These are phyloP conservation scores for Aspergillus unguis DNA, from an alignment of 2,329 filamentous ascomycete species.

Conservation along the genomic window DNA sequence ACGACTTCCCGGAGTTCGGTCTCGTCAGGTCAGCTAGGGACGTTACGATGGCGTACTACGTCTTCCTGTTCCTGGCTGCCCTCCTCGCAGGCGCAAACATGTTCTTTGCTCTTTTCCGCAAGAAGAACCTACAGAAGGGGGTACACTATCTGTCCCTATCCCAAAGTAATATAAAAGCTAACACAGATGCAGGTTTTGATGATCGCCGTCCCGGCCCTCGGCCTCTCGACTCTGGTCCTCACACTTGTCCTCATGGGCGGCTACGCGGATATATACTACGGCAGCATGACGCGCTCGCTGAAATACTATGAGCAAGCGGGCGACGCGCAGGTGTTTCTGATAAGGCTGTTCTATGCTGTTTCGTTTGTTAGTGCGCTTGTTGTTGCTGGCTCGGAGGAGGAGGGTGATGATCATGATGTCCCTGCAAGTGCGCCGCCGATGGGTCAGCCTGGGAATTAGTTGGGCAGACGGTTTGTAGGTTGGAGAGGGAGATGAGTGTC, in stretches of 20 bases:
- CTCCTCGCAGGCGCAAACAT: constrained; percentile 10
- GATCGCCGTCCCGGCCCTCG: constrained; percentile 1
- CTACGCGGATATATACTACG: background rate
- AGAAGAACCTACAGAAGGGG: constrained; percentile 5
- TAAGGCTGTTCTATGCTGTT: constrained; percentile 11
- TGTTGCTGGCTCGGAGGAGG: constrained; percentile 3
- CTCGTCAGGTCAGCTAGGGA: background rate
- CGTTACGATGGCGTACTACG: constrained; percentile 8
- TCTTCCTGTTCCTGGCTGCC: constrained; percentile 12
- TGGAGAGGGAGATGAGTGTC: too few relatives aligned
- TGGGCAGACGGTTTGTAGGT: too few relatives aligned
- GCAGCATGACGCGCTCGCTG: background rate
- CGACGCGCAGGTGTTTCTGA: constrained; percentile 10
- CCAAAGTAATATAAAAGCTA: background rate
- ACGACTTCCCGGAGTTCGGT: background rate
- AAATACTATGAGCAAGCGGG: background rate
- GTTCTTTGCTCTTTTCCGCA: constrained; percentile 6
- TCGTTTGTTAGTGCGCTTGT: constrained; percentile 10
- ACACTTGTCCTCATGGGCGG: constrained; percentile 7
- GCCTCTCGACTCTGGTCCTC: constrained; percentile 8
- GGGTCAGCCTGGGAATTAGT: too few relatives aligned
- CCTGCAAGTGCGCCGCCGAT: too few relatives aligned
- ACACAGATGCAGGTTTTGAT: constrained; percentile 3
- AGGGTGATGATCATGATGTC: background rate
- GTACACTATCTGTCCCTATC: constrained; percentile 1